A percentile compares a stretch with the other conserved stretches of the same genome.
These are phyloP conservation scores for Eucalyptus cloeziana DNA, from an alignment of 345 rosid genomes.

Conservation along the genomic window DNA sequence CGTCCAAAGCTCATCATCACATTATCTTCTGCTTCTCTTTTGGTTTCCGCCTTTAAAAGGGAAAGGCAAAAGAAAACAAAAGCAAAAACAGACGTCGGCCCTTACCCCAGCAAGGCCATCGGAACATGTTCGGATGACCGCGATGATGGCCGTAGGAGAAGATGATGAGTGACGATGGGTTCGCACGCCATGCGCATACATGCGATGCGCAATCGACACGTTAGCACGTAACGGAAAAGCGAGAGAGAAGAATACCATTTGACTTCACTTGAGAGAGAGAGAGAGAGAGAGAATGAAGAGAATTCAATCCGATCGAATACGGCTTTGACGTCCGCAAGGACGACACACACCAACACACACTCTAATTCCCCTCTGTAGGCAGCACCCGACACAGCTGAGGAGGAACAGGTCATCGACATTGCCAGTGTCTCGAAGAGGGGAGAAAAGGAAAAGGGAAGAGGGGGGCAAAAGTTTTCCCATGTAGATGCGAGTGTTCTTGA, in stretches of 20 bases:
- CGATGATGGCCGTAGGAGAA: not conserved
- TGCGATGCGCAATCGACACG: not conserved
- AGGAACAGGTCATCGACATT: not conserved
- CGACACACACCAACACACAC: slow-evolving; percentile 19
- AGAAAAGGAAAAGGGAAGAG: not conserved
- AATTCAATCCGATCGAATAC: slow-evolving; percentile 66
- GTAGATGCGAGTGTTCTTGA: not conserved
- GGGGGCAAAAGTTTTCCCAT: not conserved
- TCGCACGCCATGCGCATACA: not conserved
- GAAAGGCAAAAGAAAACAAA: not conserved
- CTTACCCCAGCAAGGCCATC: not conserved
- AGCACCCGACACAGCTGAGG: not conserved
- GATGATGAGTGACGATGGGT: not conserved
- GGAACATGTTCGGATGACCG: not conserved
- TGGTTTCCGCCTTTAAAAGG: not conserved
- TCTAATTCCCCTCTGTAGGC: slow-evolving; percentile 9
- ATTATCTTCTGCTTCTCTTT: not conserved
- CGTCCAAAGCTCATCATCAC: not conserved
- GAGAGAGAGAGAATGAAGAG: slow-evolving; percentile 17
- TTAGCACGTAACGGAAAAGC: not conserved
- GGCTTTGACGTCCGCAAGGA: slow-evolving; percentile 92
- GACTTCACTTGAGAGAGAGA: slow-evolving; percentile 33
- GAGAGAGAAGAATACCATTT: slow-evolving; percentile 12
- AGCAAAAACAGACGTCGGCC: not conserved
- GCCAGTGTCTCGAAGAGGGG: not conserved